Conservation (phyloP, 2,329 filamentous ascomycete genomes). For the Blastomyces silverae region DNA sequence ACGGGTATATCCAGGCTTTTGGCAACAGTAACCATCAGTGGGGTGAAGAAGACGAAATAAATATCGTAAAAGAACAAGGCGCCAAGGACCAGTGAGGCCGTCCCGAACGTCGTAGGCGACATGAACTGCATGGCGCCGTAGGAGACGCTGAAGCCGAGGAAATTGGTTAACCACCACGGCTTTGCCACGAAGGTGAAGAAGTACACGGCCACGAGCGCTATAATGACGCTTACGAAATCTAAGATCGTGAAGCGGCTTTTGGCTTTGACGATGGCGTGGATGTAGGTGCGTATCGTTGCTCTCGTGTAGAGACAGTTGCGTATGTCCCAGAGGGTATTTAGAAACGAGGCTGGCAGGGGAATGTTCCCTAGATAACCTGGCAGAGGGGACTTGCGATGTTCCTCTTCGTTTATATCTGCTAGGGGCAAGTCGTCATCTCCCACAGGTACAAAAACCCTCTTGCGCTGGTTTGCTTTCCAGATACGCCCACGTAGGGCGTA, state of each 20-base stretch:
- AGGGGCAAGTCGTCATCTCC: slow-evolving; percentile 16
- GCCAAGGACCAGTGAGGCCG: slow-evolving; percentile 67
- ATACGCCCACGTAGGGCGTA: slow-evolving; percentile 51
- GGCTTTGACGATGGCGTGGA: slow-evolving; percentile 47
- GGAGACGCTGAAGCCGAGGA: slow-evolving; percentile 79
- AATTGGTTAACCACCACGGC: slow-evolving; percentile 70
- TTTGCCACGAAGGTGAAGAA: slow-evolving; percentile 60
- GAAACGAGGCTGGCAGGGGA: slow-evolving; percentile 37
- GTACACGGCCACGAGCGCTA: slow-evolving; percentile 50
- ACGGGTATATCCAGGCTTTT: slow-evolving; percentile 86
- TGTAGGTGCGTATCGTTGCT: slow-evolving; percentile 46
- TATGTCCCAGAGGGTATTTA: slow-evolving; percentile 43
- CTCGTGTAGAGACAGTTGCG: slow-evolving; percentile 47
- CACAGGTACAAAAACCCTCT: slow-evolving; percentile 28
- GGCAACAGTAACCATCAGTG: slow-evolving; percentile 58
- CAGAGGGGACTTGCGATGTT: slow-evolving; percentile 43
- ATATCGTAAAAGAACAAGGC: slow-evolving; percentile 94
- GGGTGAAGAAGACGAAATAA: slow-evolving; percentile 55
- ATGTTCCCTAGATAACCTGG: slow-evolving; percentile 46
- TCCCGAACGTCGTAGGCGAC: slow-evolving; percentile 81
- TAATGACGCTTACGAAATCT: slow-evolving; percentile 49
- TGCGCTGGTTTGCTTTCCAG: slow-evolving; percentile 41
- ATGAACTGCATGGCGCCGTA: slow-evolving; percentile 76
- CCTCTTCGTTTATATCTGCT: slow-evolving; percentile 20
- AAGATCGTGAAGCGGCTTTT: slow-evolving; percentile 42